Percentiles rank a stretch among this genome's conserved stretches.
phyloP scores from a whole-genome alignment of 257 asterid genomes.

The Salvia miltiorrhiza region DNA sequence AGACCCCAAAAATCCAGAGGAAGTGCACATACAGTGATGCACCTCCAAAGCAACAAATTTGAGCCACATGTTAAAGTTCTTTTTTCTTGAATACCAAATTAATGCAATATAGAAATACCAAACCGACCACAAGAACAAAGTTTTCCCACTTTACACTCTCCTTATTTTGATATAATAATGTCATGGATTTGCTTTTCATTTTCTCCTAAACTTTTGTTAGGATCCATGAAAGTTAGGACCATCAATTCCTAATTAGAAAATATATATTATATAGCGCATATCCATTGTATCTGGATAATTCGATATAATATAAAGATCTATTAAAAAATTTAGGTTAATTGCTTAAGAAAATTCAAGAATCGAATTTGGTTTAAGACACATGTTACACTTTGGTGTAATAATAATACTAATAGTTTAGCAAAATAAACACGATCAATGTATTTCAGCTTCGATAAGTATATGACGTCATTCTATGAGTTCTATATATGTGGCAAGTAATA shows the following conservation, averaged over 20 bases:
- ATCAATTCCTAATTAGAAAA: neutral
- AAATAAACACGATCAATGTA: too few relatives aligned
- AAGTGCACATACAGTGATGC: conserved; percentile 19
- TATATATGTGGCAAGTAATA: too few relatives aligned
- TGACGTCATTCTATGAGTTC: too few relatives aligned
- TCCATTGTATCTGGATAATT: neutral
- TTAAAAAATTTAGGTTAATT: neutral
- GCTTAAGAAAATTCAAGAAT: too few relatives aligned
- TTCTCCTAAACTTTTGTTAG: conserved; percentile 9
- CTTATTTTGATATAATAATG: neutral
- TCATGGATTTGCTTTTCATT: neutral
- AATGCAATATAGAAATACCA: conserved; percentile 2
- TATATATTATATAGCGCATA: too few relatives aligned
- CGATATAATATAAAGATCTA: neutral
- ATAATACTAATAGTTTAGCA: too few relatives aligned
- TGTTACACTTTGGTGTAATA: too few relatives aligned
- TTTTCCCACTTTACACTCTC: conserved; percentile 17
- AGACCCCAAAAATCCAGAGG: neutral
- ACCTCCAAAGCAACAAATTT: conserved; percentile 17
- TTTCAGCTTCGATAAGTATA: too few relatives aligned
- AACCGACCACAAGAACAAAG: conserved; percentile 23
- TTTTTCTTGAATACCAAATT: neutral
- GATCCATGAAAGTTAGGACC: conserved; percentile 1
- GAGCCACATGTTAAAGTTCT: conserved; percentile 14
- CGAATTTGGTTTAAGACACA: too few relatives aligned